Percentiles rank a stretch among this genome's conserved stretches.
These are phyloP conservation scores for Penicillium sp. DNA, from an alignment of 2,329 filamentous ascomycete genomes.

Conservation along the genomic window DNA sequence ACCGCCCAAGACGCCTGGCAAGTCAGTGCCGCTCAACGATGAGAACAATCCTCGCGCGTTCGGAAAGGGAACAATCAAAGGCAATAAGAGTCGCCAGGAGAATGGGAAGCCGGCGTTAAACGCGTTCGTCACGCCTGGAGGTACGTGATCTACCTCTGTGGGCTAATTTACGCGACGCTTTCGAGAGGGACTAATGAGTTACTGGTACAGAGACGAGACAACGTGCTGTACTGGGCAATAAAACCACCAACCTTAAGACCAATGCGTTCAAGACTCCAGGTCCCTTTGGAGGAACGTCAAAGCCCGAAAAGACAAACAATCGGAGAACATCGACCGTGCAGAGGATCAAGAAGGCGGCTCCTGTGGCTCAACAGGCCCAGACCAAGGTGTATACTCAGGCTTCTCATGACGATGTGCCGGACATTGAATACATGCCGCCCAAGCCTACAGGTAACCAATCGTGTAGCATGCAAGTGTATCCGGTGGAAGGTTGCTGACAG, in stretches of 20 bases:
- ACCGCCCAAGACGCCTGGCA: constrained; percentile 79
- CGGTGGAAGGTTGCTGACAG: constrained; percentile 44
- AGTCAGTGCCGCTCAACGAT: constrained; percentile 79
- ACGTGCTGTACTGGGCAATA: constrained; percentile 84
- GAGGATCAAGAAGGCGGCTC: constrained; percentile 61
- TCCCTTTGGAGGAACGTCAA: constrained; percentile 62
- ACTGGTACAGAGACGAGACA: constrained; percentile 58
- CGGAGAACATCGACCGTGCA: constrained; percentile 63
- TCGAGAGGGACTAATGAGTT: constrained; percentile 13
- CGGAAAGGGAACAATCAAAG: constrained; percentile 63
- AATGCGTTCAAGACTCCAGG: constrained; percentile 68
- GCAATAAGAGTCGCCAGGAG: constrained; percentile 60
- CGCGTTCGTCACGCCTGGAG: constrained; percentile 77
- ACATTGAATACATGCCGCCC: constrained; percentile 89
- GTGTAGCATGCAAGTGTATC: constrained; percentile 17
- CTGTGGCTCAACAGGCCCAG: constrained; percentile 51
- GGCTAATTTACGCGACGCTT: constrained; percentile 10
- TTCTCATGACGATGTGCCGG: constrained; percentile 63
- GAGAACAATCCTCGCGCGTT: constrained; percentile 72
- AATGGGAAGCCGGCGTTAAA: constrained; percentile 63
- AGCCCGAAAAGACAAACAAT: constrained; percentile 66
- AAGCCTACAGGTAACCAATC: constrained; percentile 57
- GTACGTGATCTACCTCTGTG: constrained; percentile 54
- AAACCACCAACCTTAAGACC: constrained; percentile 93
- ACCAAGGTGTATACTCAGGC: constrained; percentile 52